These are phyloP conservation scores for Keqinozyma sinolaborantium DNA, from an alignment of 1,139 yeast genomes.

Conservation along the genomic window DNA sequence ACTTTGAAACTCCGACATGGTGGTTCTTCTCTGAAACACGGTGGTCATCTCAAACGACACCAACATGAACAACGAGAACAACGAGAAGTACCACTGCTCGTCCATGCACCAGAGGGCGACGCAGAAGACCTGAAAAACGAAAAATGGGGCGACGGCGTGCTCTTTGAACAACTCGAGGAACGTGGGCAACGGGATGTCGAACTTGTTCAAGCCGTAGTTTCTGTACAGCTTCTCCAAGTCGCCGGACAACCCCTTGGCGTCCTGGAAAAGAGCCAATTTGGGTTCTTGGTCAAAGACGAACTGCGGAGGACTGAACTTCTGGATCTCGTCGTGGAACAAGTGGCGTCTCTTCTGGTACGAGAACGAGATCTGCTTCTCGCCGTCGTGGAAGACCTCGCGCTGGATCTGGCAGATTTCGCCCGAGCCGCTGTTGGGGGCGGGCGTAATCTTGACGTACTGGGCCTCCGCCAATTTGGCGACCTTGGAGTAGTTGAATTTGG, in stretches of 20 bases:
- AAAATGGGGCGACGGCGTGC: slow-evolving; percentile 98
- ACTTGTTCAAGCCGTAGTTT: slow-evolving; percentile 77
- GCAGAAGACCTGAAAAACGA: slow-evolving; percentile 93
- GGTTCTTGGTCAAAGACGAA: slow-evolving; percentile 70
- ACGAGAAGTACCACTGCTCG: slow-evolving; percentile 94
- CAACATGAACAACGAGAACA: slow-evolving; percentile 88
- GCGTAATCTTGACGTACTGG: slow-evolving; percentile 66
- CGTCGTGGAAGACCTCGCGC: slow-evolving; percentile 58
- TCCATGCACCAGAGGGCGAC: slow-evolving; percentile 96
- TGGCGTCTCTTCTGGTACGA: slow-evolving; percentile 92
- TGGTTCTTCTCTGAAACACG: slow-evolving; percentile 90
- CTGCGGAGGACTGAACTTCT: slow-evolving; percentile 74
- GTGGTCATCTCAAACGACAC: slow-evolving; percentile 92
- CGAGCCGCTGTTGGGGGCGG: slow-evolving; percentile 83
- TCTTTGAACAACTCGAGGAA: slow-evolving; percentile 89
- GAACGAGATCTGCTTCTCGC: slow-evolving; percentile 65
- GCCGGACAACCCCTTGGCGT: slow-evolving; percentile 58
- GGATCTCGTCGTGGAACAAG: slow-evolving; percentile 53
- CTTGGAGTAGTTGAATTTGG: slow-evolving; percentile 62
- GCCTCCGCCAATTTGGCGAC: slow-evolving; percentile 61
- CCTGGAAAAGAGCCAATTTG: slow-evolving; percentile 56
- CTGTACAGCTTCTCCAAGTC: slow-evolving; percentile 54
- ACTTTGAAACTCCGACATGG: slow-evolving; percentile 91
- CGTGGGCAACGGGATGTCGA: slow-evolving; percentile 94
- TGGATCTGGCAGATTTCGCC: slow-evolving; percentile 72